Evolutionary conservation across 2,329 filamentous ascomycete genomes (phyloP).

Genomic region (Escovopsis sp.): DNA sequence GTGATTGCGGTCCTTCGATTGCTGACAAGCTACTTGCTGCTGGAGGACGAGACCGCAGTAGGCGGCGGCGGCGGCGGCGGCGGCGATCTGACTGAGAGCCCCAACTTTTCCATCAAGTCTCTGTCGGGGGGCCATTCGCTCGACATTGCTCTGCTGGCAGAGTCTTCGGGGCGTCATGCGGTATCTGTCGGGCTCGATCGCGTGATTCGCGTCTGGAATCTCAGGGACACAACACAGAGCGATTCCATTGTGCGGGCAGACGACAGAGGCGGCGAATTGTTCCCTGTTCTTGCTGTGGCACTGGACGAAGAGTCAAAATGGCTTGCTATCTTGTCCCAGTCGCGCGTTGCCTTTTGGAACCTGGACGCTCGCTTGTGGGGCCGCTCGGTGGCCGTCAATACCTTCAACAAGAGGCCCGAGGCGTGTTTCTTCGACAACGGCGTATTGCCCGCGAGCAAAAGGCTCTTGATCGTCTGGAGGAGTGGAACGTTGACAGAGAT

Average conservation of each 20-base stretch:
- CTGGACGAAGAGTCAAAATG: conserved; percentile 50
- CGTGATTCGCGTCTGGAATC: conserved; percentile 50
- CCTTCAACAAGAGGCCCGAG: conserved; percentile 37
- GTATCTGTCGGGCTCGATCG: conserved; percentile 59
- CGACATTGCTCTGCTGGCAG: conserved; percentile 51
- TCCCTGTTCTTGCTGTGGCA: conserved; percentile 47
- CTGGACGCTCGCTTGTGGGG: conserved; percentile 42
- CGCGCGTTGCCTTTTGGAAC: conserved; percentile 48
- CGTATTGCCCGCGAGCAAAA: conserved; percentile 22
- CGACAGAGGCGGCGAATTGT: conserved; percentile 28
- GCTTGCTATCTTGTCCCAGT: conserved; percentile 50
- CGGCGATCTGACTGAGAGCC: conserved; percentile 18
- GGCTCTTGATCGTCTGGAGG: conserved; percentile 46
- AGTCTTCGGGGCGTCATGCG: conserved; percentile 49
- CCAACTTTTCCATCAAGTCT: conserved; percentile 44
- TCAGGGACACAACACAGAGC: conserved; percentile 28
- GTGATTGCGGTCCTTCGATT: conserved; percentile 50
- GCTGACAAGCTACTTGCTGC: conserved; percentile 60
- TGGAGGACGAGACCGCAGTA: conserved; percentile 40
- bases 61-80: conserved; percentile 25
- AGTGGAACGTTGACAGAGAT: conserved; percentile 50
- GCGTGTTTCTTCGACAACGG: conserved; percentile 48
- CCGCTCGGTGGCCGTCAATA: conserved; percentile 36
- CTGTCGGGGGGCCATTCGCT: conserved; percentile 49
- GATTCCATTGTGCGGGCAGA: conserved; percentile 29